Conservation (phyloP, 768 basidiomycete species). For the Leccinum subtestaceum region DNA sequence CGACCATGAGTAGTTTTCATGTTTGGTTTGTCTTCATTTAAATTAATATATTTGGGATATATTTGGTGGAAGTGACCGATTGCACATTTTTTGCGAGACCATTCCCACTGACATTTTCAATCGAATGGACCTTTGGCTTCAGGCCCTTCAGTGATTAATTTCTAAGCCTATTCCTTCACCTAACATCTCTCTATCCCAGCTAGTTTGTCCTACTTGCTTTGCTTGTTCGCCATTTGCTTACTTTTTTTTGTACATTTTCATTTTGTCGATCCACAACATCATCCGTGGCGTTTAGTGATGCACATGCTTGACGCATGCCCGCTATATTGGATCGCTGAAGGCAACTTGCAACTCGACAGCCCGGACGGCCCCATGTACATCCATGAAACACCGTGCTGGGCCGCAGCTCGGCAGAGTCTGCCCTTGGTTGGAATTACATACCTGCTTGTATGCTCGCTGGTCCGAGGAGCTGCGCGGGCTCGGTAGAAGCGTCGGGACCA, state of each 20-base stretch:
- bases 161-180: constrained; percentile 7
- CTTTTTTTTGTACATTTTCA: constrained; percentile 14
- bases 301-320: constrained; percentile 23
- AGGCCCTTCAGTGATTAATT: neutral
- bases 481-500: neutral
- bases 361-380: neutral
- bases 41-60: constrained; percentile 15
- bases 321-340: constrained; percentile 13
- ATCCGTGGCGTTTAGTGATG: constrained; percentile 7
- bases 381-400: constrained; percentile 2
- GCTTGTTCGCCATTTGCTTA: constrained; percentile 16
- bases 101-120: constrained; percentile 10
- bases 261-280: constrained; percentile 9
- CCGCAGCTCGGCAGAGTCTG: neutral
- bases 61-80: constrained; percentile 10
- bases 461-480: constrained; percentile 1
- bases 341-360: constrained; percentile 11
- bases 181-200: constrained; percentile 11
- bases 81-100: constrained; percentile 11
- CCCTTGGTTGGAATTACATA: constrained; percentile 3
- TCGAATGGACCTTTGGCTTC: constrained; percentile 3
- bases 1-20: constrained; percentile 38
- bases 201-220: constrained; percentile 22
- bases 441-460: neutral
- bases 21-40: constrained; percentile 15